phyloP scores from a whole-genome alignment of 352 stramenopile genomes.

The Pythium folliculosum region DNA sequence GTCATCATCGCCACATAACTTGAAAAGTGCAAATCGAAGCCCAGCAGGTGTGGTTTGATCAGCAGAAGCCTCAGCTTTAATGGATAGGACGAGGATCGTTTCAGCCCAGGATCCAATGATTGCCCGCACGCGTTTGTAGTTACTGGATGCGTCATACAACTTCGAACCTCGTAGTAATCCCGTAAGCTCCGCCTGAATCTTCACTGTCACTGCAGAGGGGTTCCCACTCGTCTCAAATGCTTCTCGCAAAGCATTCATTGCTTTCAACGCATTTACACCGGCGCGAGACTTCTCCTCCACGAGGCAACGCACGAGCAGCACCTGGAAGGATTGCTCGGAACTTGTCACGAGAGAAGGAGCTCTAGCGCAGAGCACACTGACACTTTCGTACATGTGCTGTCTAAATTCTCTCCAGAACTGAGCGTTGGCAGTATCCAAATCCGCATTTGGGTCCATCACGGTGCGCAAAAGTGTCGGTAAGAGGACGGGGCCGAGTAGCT shows the following conservation, averaged over 20 bases:
- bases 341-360: conserved; percentile 42
- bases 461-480: conserved; percentile 65
- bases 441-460: conserved; percentile 60
- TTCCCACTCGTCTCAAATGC: conserved; percentile 41
- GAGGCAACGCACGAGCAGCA: conserved; percentile 67
- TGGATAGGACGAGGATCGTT: conserved; percentile 30
- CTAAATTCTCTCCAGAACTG: conserved; percentile 57
- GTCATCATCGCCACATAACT: conserved; percentile 33
- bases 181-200: conserved; percentile 52
- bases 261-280: conserved; percentile 64
- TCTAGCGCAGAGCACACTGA: conserved; percentile 48
- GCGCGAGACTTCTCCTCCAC: conserved; percentile 51
- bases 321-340: conserved; percentile 72
- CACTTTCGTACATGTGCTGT: conserved; percentile 61
- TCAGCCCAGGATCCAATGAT: conserved; percentile 64
- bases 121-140: conserved; percentile 63
- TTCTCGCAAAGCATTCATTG: conserved; percentile 50
- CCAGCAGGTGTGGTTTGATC: conserved; percentile 20
- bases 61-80: conserved; percentile 23
- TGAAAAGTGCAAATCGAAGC: conserved; percentile 67
- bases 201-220: conserved; percentile 29
- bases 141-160: conserved; percentile 57
- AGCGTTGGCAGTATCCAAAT: conserved; percentile 45
- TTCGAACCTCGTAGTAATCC: conserved; percentile 57
- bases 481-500: conserved; percentile 66